phyloP scores from a whole-genome alignment of 331 rosid genomes.

The Dryas integrifolia region DNA sequence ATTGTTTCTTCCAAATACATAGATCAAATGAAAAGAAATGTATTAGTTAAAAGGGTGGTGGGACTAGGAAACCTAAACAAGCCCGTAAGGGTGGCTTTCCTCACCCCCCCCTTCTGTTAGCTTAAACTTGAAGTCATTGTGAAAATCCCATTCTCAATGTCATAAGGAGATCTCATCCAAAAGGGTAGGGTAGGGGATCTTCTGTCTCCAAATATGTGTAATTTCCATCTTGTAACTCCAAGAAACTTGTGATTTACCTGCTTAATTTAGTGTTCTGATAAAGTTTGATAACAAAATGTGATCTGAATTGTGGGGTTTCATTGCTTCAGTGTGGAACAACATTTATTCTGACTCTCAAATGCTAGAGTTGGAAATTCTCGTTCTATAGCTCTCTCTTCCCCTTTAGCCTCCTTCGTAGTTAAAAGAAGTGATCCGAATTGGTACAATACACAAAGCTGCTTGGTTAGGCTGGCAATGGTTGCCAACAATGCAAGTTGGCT shows the following conservation, averaged over 20 bases:
- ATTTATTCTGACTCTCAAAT: too few species aligned
- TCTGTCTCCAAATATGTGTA: neutral
- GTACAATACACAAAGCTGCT: too few species aligned
- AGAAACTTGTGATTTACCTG: neutral
- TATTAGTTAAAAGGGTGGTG: neutral
- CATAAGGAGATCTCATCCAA: neutral
- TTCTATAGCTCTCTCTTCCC: too few species aligned
- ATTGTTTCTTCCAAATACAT: neutral
- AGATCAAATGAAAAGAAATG: slow-evolving; percentile 2
- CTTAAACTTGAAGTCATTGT: slow-evolving; percentile 4
- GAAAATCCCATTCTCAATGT: slow-evolving; percentile 9
- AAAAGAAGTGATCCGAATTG: too few species aligned
- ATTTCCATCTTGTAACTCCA: neutral
- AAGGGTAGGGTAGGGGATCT: too few species aligned
- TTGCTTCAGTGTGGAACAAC: too few species aligned
- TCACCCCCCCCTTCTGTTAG: neutral
- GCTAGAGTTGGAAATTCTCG: too few species aligned
- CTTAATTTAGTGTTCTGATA: neutral
- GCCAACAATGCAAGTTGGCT: too few species aligned
- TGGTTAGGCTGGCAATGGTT: too few species aligned
- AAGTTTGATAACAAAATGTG: neutral
- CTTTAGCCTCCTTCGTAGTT: too few species aligned
- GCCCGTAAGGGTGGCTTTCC: slow-evolving; percentile 16
- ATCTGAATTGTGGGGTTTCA: too few species aligned
- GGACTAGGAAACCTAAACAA: slow-evolving; percentile 1